phyloP scores from a whole-genome alignment of 176 grass and related monocot species.

The Tillandsia leiboldiana region DNA sequence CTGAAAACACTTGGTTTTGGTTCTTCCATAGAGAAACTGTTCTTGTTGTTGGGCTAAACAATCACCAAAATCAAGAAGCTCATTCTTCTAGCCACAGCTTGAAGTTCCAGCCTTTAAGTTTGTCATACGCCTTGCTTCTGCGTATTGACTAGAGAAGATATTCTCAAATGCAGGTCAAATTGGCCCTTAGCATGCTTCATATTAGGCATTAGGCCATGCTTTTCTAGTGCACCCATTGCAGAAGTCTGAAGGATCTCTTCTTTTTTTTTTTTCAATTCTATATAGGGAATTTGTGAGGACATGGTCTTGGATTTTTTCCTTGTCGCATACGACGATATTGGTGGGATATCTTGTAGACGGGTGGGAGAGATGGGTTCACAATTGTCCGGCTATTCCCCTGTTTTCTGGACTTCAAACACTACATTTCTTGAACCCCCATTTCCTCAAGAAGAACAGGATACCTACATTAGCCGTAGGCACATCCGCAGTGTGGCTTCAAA shows the following conservation, averaged over 20 bases:
- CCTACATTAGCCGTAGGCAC: constrained; percentile 44
- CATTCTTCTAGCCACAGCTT: too few relatives aligned
- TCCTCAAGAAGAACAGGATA: constrained; percentile 49
- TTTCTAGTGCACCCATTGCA: too few relatives aligned
- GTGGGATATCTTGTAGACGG: constrained; percentile 74
- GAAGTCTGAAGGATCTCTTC: too few relatives aligned
- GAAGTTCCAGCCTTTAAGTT: too few relatives aligned
- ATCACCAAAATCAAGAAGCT: too few relatives aligned
- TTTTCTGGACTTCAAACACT: constrained; percentile 79
- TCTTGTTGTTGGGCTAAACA: too few relatives aligned
- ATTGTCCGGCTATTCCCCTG: constrained; percentile 56
- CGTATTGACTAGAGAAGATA: not conserved
- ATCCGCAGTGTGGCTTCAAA: constrained; percentile 21
- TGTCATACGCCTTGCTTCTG: not conserved
- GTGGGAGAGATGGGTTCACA: constrained; percentile 39
- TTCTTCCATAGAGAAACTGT: too few relatives aligned
- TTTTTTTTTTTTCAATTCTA: not conserved
- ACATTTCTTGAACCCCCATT: constrained; percentile 78
- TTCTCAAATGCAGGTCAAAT: not conserved
- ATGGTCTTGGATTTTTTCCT: constrained; percentile 75
- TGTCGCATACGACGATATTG: constrained; percentile 71
- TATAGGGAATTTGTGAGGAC: constrained; percentile 76
- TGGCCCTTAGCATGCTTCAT: too few relatives aligned
- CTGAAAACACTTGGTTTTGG: too few relatives aligned
- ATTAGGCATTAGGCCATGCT: too few relatives aligned